Base-by-base conservation (phyloP, 2,329 filamentous ascomycete species). In the Alternaria sp. region DNA sequence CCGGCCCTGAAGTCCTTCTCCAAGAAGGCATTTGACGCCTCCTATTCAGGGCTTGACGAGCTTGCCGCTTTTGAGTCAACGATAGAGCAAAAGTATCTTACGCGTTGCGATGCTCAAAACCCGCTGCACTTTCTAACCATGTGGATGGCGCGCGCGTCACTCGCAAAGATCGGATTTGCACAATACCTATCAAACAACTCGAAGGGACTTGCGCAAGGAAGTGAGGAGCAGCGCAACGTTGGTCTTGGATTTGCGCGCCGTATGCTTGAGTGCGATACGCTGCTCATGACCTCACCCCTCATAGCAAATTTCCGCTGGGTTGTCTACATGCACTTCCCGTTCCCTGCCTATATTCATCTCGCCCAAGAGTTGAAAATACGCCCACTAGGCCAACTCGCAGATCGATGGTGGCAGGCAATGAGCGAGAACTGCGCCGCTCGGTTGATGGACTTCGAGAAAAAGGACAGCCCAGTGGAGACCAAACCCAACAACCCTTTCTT, bases 121-220 rank as follows among this genome's bases (percentile, higher is more conserved):
- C 68, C 70, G 0, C 79, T 77, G 2, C 83, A 79, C 60, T 84
- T 80, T 63, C 82, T 86, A 75, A 83, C 84, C 0, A 77, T 84
- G 12, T 86, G 83, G 83, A 78, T 70, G 53, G 73, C 79, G 10
- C 79, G 86, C 11, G 75, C 68, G 0, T 77, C 81, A 6, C 60
- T 90, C 4, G 83, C 87, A 0, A 87, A 84, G 69, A 75, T 64
- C 49, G 82, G 80, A 2, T 81, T 90, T 0, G 60, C 88, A 54
- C 83, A 87, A 51, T 78, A 85, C 59, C 84, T 67, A 69, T 3
- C 55, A 28, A 8, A 53, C 77, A 85, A 60, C 84, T 65, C 69
- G 1, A 47, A 45, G 4, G 60, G 64, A 2, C 47, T 57, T 25
- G 47, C 60, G 3, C 59, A 66, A 5, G 71, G 69, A 45, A 68